Conservation (phyloP, 1,139 yeast species). For the Debaryomyces coudertii region DNA sequence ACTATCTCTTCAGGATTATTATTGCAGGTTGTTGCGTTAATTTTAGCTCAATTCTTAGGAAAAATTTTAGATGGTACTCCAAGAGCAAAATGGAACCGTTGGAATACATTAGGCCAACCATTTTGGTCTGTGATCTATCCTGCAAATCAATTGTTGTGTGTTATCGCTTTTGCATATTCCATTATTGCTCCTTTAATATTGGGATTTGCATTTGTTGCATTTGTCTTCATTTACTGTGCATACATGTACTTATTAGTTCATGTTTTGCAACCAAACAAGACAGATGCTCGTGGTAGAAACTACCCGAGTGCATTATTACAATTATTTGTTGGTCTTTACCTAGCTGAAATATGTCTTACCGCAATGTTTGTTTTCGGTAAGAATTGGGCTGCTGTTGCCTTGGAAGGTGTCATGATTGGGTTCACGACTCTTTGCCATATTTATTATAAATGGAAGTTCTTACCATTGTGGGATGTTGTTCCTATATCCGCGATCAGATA, state of each 20-base stretch:
- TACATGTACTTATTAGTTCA: constrained; percentile 60
- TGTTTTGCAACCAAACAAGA: constrained; percentile 55
- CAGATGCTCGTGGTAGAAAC: constrained; percentile 66
- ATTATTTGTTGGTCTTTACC: constrained; percentile 63
- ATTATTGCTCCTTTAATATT: constrained; percentile 50
- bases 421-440: constrained; percentile 59
- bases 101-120: constrained; percentile 45
- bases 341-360: constrained; percentile 65
- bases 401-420: constrained; percentile 57
- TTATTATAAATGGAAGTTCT: constrained; percentile 58
- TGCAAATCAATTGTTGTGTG: constrained; percentile 39
- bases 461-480: constrained; percentile 64
- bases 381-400: constrained; percentile 72
- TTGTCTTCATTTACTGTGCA: constrained; percentile 56
- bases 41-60: constrained; percentile 50
- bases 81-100: constrained; percentile 52
- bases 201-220: constrained; percentile 50
- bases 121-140: constrained; percentile 47
- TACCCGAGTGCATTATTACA: constrained; percentile 70
- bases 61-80: constrained; percentile 50
- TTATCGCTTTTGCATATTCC: constrained; percentile 44
- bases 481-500: constrained; percentile 74
- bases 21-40: constrained; percentile 46
- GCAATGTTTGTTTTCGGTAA: constrained; percentile 72
- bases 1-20: constrained; percentile 42